These are phyloP conservation scores for Fraxinus anomala DNA, from an alignment of 257 asterid genomes.

Conservation along the genomic window DNA sequence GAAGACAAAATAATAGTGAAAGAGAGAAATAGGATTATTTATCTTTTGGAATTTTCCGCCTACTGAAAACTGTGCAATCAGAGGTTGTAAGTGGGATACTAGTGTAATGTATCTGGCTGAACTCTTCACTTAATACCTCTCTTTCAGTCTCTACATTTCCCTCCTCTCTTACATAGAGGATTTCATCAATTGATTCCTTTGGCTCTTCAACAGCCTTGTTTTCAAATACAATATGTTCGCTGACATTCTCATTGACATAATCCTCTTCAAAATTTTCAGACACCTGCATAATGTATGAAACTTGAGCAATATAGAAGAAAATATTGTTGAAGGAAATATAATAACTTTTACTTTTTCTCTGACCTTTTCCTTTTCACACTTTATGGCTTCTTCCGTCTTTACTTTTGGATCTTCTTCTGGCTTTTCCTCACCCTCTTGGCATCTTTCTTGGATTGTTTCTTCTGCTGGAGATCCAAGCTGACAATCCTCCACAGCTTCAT, in stretches of 20 bases:
- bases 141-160: slow-evolving; percentile 24
- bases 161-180: slow-evolving; percentile 25
- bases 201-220: slow-evolving; percentile 19
- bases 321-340: slow-evolving; percentile 14
- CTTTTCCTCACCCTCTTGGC: slow-evolving; percentile 22
- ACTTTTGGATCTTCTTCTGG: slow-evolving; percentile 24
- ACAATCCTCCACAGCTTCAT: slow-evolving; percentile 28
- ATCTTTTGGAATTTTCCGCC: not conserved
- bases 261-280: slow-evolving; percentile 25
- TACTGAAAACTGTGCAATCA: slow-evolving; percentile 9
- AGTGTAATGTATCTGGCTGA: slow-evolving; percentile 29
- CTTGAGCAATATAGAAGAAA: slow-evolving; percentile 16
- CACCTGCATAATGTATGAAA: slow-evolving; percentile 36
- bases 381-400: slow-evolving; percentile 13
- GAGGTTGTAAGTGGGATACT: slow-evolving; percentile 6
- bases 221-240: not conserved
- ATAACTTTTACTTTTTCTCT: slow-evolving; percentile 9
- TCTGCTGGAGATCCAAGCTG: slow-evolving; percentile 30
- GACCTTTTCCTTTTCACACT: slow-evolving; percentile 12
- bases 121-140: slow-evolving; percentile 35
- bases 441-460: slow-evolving; percentile 30
- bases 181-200: slow-evolving; percentile 27
- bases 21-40: not conserved
- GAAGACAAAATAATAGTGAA: not conserved
- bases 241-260: slow-evolving; percentile 19